These are phyloP conservation scores for Xylaria sp. DNA, from an alignment of 2,329 filamentous ascomycete species.

Conservation along the genomic window DNA sequence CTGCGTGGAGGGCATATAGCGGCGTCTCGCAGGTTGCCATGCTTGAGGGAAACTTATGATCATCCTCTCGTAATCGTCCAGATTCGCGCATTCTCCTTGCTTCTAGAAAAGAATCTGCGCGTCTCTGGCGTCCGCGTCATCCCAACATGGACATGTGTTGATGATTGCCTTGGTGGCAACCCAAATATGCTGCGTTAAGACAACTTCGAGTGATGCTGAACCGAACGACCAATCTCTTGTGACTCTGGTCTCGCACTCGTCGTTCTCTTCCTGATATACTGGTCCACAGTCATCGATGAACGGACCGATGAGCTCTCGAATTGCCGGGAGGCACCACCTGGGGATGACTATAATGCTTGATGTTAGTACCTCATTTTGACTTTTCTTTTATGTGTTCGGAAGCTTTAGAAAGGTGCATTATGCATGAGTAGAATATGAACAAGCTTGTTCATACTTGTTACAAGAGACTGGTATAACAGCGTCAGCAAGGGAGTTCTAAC, in stretches of 20 bases:
- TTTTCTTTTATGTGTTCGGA: neutral
- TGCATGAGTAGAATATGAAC: neutral
- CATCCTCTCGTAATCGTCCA: conserved; percentile 8
- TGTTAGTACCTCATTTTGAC: neutral
- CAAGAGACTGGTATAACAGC: no score
- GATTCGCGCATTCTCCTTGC: conserved; percentile 3
- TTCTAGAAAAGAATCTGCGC: neutral
- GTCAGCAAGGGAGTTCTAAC: neutral
- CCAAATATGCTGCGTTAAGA: neutral
- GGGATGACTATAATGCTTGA: conserved; percentile 1
- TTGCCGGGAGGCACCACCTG: conserved; percentile 15
- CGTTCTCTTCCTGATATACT: neutral
- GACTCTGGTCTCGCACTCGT: neutral
- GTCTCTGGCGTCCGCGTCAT: neutral
- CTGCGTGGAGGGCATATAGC: neutral
- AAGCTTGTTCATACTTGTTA: neutral
- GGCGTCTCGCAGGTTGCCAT: conserved; percentile 6
- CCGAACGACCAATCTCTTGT: conserved; percentile 8
- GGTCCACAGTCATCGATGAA: neutral
- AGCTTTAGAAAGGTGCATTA: neutral
- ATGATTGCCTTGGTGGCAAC: neutral
- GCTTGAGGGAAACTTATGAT: neutral
- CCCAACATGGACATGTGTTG: neutral
- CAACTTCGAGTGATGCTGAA: neutral
- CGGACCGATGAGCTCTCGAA: conserved; percentile 1